Base-by-base conservation (phyloP, 2,329 filamentous ascomycete species). In the Aspergillus sp. region DNA sequence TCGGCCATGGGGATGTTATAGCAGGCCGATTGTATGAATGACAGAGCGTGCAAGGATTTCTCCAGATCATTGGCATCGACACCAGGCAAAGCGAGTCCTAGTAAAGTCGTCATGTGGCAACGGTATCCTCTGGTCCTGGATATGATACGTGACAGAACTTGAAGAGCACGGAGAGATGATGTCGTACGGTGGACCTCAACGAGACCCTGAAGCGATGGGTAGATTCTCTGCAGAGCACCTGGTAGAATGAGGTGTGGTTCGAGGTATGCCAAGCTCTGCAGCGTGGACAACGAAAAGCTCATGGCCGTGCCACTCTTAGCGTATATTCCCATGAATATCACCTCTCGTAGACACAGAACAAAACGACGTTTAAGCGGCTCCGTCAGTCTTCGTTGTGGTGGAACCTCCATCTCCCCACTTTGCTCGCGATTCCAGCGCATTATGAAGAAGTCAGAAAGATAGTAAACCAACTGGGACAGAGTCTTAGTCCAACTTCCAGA, bases 311-410 rank as follows among this genome's bases (percentile, higher is more conserved):
- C 89, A 74, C 93, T 96, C 82, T 99, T 99, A 56, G 93, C 91
- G 75, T 97, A 99, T 53, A 99, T 89, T 29, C 95, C 95, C 93
- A 99, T 97, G 75, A 97, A 99, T 4, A 92, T 92, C 52, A 97
- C 94, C 65, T 99, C 95, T 65, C 89, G 89, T 63, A 99, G 80
- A 63, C 92, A 91, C 42, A 93, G 79, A 31, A 99, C 95, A 72
- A 99, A 98, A 50, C 95, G 89, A 70, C 84, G 87, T 80, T 93
- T 96, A 65, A 99, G 75, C n/a, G 86, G 87, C 32, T 87, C 85
- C 62, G 87, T 95, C 65, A 99, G 87, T 67, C 82, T 89, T 56
- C 95, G 87, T 54, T 93, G 91, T 45, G 84, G 78, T 0, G 94
- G 93, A 1, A 94, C 85, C 49, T 96, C 90, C 78, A 96, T 89